Evolutionary conservation across 495 filamentous ascomycete genomes (phyloP).

Genomic region (Physcia stellaris): DNA sequence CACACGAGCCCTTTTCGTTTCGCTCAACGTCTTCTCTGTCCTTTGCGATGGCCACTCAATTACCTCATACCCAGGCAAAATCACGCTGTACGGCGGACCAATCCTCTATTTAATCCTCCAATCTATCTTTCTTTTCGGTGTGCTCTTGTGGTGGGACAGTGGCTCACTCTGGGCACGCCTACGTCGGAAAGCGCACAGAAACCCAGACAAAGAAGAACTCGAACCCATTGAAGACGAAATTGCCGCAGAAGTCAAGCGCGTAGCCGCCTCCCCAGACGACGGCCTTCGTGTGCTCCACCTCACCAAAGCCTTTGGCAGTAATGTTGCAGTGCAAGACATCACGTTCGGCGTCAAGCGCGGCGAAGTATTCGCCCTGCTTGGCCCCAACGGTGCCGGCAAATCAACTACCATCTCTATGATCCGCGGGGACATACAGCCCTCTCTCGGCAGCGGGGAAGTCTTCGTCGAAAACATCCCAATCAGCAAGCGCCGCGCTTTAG

Average conservation of each 20-base stretch:
- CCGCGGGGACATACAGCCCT: slow-evolving; percentile 66
- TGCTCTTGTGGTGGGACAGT: slow-evolving; percentile 61
- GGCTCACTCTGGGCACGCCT: slow-evolving; percentile 39
- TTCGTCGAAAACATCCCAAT: slow-evolving; percentile 63
- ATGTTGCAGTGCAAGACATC: slow-evolving; percentile 65
- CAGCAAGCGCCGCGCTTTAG: slow-evolving; percentile 45
- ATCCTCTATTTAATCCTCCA: slow-evolving; percentile 66
- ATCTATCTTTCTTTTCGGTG: slow-evolving; percentile 45
- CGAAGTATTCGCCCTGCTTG: slow-evolving; percentile 74
- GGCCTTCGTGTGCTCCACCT: slow-evolving; percentile 64
- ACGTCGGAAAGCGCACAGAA: slow-evolving; percentile 19
- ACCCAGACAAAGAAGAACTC: slow-evolving; percentile 30
- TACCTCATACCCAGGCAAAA: slow-evolving; percentile 52
- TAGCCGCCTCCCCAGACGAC: slow-evolving; percentile 34
- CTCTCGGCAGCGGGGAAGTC: slow-evolving; percentile 46
- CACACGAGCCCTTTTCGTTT: slow-evolving; percentile 52
- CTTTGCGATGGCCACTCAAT: slow-evolving; percentile 48
- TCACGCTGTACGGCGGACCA: slow-evolving; percentile 63
- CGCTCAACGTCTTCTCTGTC: slow-evolving; percentile 65
- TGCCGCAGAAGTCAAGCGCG: slow-evolving; percentile 30
- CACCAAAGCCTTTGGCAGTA: slow-evolving; percentile 56
- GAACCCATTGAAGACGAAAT: slow-evolving; percentile 33
- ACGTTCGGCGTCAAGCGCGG: slow-evolving; percentile 64
- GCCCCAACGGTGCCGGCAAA: slow-evolving; percentile 83
- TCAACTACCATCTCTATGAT: slow-evolving; percentile 74